Percentiles rank a stretch among this genome's conserved stretches.
Conservation (phyloP, 352 stramenopile species). For the Phytophthora chlamydospora region DNA sequence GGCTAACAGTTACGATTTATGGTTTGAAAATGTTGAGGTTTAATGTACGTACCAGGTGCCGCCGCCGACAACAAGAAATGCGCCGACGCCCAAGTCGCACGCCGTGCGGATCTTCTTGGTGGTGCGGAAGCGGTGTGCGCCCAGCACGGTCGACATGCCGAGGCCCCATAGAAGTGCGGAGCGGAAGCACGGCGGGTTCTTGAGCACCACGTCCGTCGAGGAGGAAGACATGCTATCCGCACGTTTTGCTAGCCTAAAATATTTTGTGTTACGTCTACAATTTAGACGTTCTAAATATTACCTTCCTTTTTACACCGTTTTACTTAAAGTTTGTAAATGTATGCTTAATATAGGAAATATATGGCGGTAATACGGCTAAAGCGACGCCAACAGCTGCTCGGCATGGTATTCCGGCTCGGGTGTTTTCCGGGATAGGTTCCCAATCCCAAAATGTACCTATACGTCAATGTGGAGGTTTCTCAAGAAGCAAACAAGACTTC, state of each 20-base stretch:
- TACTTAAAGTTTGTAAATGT: too few species aligned
- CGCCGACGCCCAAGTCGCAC: constrained; percentile 68
- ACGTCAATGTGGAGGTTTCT: constrained; percentile 7
- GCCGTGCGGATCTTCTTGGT: constrained; percentile 58
- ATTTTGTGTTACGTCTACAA: too few species aligned
- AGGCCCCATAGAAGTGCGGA: constrained; percentile 84
- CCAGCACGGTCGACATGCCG: constrained; percentile 57
- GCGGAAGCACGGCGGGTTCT: constrained; percentile 83
- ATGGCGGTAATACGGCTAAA: too few species aligned
- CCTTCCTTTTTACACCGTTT: too few species aligned
- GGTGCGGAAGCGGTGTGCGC: constrained; percentile 73
- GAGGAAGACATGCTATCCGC: constrained; percentile 1
- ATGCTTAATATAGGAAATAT: too few species aligned
- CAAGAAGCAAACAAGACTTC: neutral
- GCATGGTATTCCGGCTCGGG: too few species aligned
- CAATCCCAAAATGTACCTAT: too few species aligned
- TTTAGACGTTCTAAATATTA: too few species aligned
- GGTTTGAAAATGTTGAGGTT: neutral
- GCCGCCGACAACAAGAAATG: constrained; percentile 63
- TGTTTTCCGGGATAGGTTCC: too few species aligned
- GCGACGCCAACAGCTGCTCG: too few species aligned
- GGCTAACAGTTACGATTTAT: neutral
- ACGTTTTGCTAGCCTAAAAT: too few species aligned
- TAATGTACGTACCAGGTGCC: constrained; percentile 52
- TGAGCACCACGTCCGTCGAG: constrained; percentile 49